Evolutionary conservation across 2,329 filamentous ascomycete genomes (phyloP).

Genomic region (Lasiodiplodia theobromae): DNA sequence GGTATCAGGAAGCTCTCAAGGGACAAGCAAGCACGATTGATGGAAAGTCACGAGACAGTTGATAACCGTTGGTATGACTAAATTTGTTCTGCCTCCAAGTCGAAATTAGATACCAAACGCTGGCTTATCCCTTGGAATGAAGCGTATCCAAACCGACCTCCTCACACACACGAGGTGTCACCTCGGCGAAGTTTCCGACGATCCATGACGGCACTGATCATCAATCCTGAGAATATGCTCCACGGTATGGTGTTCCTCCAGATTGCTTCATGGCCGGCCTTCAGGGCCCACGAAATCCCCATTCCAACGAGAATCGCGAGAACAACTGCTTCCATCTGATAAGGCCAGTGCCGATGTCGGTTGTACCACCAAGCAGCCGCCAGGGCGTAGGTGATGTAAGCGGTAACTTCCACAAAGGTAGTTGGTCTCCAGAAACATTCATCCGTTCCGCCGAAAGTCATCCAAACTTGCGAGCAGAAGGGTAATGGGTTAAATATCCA

Average conservation of each 20-base stretch:
- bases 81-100: not conserved
- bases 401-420: not conserved
- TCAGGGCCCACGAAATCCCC: not conserved
- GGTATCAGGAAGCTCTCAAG: no score
- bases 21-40: not conserved
- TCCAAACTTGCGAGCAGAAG: constrained; percentile 4
- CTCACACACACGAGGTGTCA: not conserved
- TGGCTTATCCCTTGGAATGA: not conserved
- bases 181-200: not conserved
- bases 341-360: not conserved
- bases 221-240: not conserved
- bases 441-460: not conserved
- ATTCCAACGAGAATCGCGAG: not conserved
- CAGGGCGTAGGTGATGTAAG: not conserved
- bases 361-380: not conserved
- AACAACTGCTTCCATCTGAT: not conserved
- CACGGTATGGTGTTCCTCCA: not conserved
- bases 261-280: not conserved
- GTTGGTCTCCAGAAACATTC: not conserved
- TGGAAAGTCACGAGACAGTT: not conserved
- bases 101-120: not conserved
- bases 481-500: not conserved
- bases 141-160: not conserved
- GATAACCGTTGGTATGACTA: not conserved
- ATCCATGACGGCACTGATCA: not conserved